Base-by-base conservation (phyloP, 257 asterid genomes). In the Fraxinus cuspidata region DNA sequence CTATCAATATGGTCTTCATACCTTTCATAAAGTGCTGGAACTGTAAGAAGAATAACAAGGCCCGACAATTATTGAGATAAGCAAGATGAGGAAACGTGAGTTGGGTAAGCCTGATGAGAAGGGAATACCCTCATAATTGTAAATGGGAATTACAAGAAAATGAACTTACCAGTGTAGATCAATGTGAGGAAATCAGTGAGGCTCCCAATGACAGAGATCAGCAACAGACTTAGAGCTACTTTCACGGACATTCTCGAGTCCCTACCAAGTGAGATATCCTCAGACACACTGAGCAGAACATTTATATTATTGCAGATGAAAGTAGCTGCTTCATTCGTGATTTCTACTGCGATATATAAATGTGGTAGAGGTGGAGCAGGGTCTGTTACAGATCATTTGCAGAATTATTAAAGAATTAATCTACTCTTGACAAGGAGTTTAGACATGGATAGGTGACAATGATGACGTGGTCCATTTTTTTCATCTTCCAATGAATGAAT, bases 301-400 rank as follows among this genome's bases (percentile, higher is more conserved):
- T 94, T 94, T 21, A 89, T 74, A 81, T 73, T 88, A 65, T 77
- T 76, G 15, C 87, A 84, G 28, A 89, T 32, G 75, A 87, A 71
- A 13, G 74, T 72, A 28, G 51, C 51, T 23, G 83, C 91, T 81
- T 87, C 89, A 16, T 82, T 82, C 49, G 72, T 86, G 63, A 67
- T 87, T 83, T 93, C 98, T 74, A 93, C 98, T 5, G 97, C 88
- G 74, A 93, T 87, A 84, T 79, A 72, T 79, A 86, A 40, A 86
- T 86, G 94, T 13, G 98, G 99, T 67, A 95, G 83, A 84, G 67
- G 96, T 90, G 4, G 99, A 98, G 74, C 96, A 83, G 23, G 97
- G 96, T 82, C 98, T 95, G 91, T 79, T 81, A 58, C 84, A 82
- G 75, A 80, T 70, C 21, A 58, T 38, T 65, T 34, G 78, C 37